phyloP scores from a whole-genome alignment of 192 early-diverging fungal genomes.

The Bifiguratus adelaidae region DNA sequence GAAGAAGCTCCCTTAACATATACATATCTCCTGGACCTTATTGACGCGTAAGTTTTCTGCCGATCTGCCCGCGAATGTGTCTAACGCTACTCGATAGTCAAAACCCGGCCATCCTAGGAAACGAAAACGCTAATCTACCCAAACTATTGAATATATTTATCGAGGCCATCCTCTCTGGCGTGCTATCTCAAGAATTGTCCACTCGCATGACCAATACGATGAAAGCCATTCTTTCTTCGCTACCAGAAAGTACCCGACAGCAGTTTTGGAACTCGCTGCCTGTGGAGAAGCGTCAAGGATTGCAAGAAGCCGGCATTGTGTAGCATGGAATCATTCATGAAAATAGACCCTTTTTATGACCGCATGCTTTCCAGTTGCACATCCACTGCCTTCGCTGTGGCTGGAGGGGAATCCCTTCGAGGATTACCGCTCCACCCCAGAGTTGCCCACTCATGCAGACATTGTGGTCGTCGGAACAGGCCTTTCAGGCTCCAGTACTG shows the following conservation, averaged over 20 bases:
- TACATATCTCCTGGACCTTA: slow-evolving; percentile 62
- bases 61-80: background rate
- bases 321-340: no score
- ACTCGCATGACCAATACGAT: slow-evolving; percentile 38
- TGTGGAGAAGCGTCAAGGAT: slow-evolving; percentile 34
- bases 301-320: no score
- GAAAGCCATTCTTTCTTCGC: slow-evolving; percentile 31
- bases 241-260: slow-evolving; percentile 31
- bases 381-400: no score
- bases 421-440: no score
- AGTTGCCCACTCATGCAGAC: no score
- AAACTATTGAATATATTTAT: slow-evolving; percentile 47
- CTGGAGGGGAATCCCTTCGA: no score
- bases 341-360: no score
- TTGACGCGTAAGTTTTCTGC: slow-evolving; percentile 32
- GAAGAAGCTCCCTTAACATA: slow-evolving; percentile 77
- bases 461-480: no score
- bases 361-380: no score
- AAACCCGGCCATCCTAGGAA: slow-evolving; percentile 49
- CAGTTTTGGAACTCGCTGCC: slow-evolving; percentile 45
- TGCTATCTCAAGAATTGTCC: slow-evolving; percentile 28
- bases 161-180: slow-evolving; percentile 44
- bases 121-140: slow-evolving; percentile 49
- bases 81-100: slow-evolving; percentile 20
- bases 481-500: no score